phyloP scores from a whole-genome alignment of 768 basidiomycete genomes.

The Serpula lacrymans region DNA sequence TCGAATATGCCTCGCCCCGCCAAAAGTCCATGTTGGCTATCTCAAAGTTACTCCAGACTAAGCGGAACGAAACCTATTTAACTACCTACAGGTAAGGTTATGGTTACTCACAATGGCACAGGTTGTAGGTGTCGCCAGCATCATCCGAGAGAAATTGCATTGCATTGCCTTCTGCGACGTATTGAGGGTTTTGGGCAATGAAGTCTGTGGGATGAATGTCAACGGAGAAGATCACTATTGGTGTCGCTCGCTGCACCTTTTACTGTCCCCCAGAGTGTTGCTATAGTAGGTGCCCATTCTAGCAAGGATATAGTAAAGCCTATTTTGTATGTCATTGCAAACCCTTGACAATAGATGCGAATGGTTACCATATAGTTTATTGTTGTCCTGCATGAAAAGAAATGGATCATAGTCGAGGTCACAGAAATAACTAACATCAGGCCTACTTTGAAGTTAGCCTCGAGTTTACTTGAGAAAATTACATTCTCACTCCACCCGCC shows the following conservation, averaged over 20 bases:
- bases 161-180: slow-evolving; percentile 56
- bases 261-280: slow-evolving; percentile 68
- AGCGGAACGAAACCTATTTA: not conserved
- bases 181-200: slow-evolving; percentile 50
- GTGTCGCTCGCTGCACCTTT: slow-evolving; percentile 55
- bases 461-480: not conserved
- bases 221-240: slow-evolving; percentile 20
- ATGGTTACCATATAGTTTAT: slow-evolving; percentile 58
- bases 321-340: slow-evolving; percentile 23
- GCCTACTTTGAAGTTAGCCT: slow-evolving; percentile 33
- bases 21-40: slow-evolving; percentile 69
- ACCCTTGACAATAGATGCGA: not conserved
- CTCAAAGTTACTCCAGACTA: too few relatives aligned
- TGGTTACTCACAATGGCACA: too few relatives aligned
- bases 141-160: slow-evolving; percentile 30
- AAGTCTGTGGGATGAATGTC: slow-evolving; percentile 42
- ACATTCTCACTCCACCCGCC: slow-evolving; percentile 62
- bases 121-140: slow-evolving; percentile 22
- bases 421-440: slow-evolving; percentile 74
- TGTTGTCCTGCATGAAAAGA: slow-evolving; percentile 63
- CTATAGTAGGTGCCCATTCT: slow-evolving; percentile 73
- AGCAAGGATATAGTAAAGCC: slow-evolving; percentile 74
- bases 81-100: slow-evolving; percentile 26
- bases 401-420: slow-evolving; percentile 68
- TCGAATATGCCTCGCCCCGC: slow-evolving; percentile 57